phyloP scores from a whole-genome alignment of 1,139 yeast genomes.

The Nadsonia commutata region DNA sequence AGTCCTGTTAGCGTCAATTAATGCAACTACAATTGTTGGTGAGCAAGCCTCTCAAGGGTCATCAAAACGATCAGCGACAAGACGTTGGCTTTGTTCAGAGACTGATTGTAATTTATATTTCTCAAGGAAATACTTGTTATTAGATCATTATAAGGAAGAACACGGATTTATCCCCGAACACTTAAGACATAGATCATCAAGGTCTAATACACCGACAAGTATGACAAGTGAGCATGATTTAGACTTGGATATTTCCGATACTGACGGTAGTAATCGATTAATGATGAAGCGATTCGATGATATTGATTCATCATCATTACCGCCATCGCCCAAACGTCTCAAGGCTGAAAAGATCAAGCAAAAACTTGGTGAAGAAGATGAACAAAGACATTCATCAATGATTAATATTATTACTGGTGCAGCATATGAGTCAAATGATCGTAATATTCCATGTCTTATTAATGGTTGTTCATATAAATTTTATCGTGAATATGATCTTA shows the following conservation, averaged over 20 bases:
- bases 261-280: neutral
- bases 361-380: neutral
- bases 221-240: conserved; percentile 5
- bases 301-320: neutral
- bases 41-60: conserved; percentile 34
- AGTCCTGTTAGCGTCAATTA: neutral
- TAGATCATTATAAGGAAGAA: conserved; percentile 27
- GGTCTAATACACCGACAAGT: conserved; percentile 10
- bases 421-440: conserved; percentile 19
- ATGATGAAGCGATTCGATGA: neutral
- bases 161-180: conserved; percentile 24
- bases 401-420: conserved; percentile 26
- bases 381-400: conserved; percentile 7
- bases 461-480: conserved; percentile 24
- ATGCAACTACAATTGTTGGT: conserved; percentile 24
- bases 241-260: conserved; percentile 1
- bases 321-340: neutral
- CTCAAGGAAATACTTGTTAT: neutral
- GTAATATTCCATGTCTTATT: conserved; percentile 21
- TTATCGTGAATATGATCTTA: conserved; percentile 25
- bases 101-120: conserved; percentile 17
- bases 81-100: conserved; percentile 9
- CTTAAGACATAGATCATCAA: conserved; percentile 7
- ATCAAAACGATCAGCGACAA: conserved; percentile 12
- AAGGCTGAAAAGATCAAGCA: neutral